Percentiles rank a stretch among this genome's conserved stretches.
Conservation (phyloP, 2,329 filamentous ascomycete genomes). For the Aureobasidium vineae region DNA sequence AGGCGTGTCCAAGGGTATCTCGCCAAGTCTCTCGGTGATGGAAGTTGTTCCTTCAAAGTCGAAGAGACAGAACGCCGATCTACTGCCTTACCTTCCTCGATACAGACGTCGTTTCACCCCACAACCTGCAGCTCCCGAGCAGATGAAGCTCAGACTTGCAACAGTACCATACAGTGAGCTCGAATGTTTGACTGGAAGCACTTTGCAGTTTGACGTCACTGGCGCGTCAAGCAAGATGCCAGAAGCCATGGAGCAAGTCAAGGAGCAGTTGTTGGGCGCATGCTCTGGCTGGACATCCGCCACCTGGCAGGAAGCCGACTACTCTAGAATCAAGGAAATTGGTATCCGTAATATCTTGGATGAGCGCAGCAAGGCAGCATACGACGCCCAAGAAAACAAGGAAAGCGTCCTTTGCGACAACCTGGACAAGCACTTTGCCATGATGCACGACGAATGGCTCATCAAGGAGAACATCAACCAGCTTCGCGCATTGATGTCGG, state of each 20-base stretch:
- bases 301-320: slow-evolving; percentile 81
- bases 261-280: slow-evolving; percentile 65
- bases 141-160: slow-evolving; percentile 66
- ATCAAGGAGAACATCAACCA: slow-evolving; percentile 91
- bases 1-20: slow-evolving; percentile 64
- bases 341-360: slow-evolving; percentile 75
- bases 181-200: slow-evolving; percentile 76
- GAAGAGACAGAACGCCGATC: slow-evolving; percentile 74
- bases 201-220: slow-evolving; percentile 43
- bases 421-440: slow-evolving; percentile 90
- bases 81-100: slow-evolving; percentile 74
- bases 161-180: slow-evolving; percentile 74
- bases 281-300: slow-evolving; percentile 71
- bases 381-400: slow-evolving; percentile 61
- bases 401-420: slow-evolving; percentile 66
- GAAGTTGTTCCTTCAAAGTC: slow-evolving; percentile 70
- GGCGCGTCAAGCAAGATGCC: slow-evolving; percentile 41
- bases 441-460: slow-evolving; percentile 95
- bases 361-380: slow-evolving; percentile 63
- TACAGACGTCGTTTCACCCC: slow-evolving; percentile 67
- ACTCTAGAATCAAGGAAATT: slow-evolving; percentile 77
- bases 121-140: slow-evolving; percentile 63
- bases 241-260: slow-evolving; percentile 59
- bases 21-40: slow-evolving; percentile 72
- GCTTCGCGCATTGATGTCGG: slow-evolving; percentile 83